Evolutionary conservation across 169 alveolate species (phyloP).

Genomic region (Cryptosporidium sp.): DNA sequence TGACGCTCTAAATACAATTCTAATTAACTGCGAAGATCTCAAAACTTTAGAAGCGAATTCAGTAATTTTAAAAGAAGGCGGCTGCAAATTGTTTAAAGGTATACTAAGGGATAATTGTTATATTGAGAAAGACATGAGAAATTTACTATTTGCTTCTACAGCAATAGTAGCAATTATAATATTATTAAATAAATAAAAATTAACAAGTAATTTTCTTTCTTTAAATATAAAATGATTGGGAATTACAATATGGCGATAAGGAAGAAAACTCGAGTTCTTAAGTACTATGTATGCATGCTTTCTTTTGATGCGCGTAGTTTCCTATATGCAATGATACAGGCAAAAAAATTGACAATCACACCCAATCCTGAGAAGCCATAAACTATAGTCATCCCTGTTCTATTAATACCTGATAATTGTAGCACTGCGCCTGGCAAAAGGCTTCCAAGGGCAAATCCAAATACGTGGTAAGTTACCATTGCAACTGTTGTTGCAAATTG

Average conservation of each 20-base stretch:
- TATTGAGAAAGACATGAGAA: background rate
- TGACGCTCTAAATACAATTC: background rate
- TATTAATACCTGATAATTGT: conserved; percentile 61
- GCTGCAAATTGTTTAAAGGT: background rate
- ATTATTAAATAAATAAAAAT: background rate
- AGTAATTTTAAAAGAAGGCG: background rate
- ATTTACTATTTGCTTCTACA: background rate
- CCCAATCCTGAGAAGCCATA: conserved; percentile 70
- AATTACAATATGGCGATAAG: background rate
- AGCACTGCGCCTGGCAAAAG: conserved; percentile 67
- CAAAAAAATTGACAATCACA: conserved; percentile 33
- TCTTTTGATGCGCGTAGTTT: background rate
- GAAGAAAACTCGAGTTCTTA: background rate
- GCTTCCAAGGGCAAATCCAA: conserved; percentile 75
- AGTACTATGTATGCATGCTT: background rate
- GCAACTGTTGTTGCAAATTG: conserved; percentile 74
- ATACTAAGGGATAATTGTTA: background rate
- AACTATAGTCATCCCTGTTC: conserved; percentile 68
- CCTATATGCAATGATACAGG: conserved; percentile 53
- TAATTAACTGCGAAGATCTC: conserved; percentile 32
- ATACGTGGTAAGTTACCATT: conserved; percentile 66
- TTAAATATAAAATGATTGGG: background rate
- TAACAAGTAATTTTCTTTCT: background rate
- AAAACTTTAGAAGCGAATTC: conserved; percentile 30
- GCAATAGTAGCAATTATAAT: background rate